Evolutionary conservation across 2,329 filamentous ascomycete species (phyloP).

Genomic region (Pestalotiopsis sp.): DNA sequence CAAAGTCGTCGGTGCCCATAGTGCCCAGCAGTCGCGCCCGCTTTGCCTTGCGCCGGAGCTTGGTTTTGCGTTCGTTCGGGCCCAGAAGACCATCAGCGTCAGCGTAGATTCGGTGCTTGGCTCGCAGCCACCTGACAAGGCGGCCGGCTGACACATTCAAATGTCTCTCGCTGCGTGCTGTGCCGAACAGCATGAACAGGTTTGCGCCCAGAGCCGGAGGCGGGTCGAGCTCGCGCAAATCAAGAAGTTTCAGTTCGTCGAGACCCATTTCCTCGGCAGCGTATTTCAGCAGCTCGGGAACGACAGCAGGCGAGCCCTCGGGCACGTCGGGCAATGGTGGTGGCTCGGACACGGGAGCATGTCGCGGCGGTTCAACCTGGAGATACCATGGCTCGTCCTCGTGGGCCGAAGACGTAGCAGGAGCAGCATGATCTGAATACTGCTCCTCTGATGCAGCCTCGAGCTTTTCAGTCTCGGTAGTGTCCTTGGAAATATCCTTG

Average conservation of each 20-base stretch:
- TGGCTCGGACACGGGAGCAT: slow-evolving; percentile 49
- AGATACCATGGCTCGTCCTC: slow-evolving; percentile 73
- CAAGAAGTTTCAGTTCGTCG: slow-evolving; percentile 78
- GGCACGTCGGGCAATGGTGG: slow-evolving; percentile 59
- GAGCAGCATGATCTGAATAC: slow-evolving; percentile 10
- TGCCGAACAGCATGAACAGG: slow-evolving; percentile 90
- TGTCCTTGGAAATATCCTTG: not conserved
- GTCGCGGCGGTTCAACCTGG: slow-evolving; percentile 65
- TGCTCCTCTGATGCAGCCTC: slow-evolving; percentile 5
- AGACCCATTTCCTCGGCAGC: slow-evolving; percentile 84
- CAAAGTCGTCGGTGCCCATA: slow-evolving; percentile 62
- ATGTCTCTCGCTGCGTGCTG: slow-evolving; percentile 89
- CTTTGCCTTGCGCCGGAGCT: slow-evolving; percentile 77
- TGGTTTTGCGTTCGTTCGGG: slow-evolving; percentile 87
- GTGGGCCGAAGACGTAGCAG: slow-evolving; percentile 12
- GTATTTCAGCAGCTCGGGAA: slow-evolving; percentile 74
- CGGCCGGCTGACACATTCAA: slow-evolving; percentile 88
- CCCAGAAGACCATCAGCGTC: slow-evolving; percentile 87
- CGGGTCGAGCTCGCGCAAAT: slow-evolving; percentile 82
- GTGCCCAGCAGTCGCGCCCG: slow-evolving; percentile 80
- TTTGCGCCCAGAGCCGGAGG: slow-evolving; percentile 86
- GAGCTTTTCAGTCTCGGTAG: not conserved
- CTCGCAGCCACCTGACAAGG: slow-evolving; percentile 84
- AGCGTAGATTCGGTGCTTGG: slow-evolving; percentile 71
- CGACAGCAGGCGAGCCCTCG: slow-evolving; percentile 68